A percentile compares a stretch with the other conserved stretches of the same genome.
These are phyloP conservation scores for Cicer arietinum DNA, from an alignment of 306 rosid genomes.

Conservation along the genomic window DNA sequence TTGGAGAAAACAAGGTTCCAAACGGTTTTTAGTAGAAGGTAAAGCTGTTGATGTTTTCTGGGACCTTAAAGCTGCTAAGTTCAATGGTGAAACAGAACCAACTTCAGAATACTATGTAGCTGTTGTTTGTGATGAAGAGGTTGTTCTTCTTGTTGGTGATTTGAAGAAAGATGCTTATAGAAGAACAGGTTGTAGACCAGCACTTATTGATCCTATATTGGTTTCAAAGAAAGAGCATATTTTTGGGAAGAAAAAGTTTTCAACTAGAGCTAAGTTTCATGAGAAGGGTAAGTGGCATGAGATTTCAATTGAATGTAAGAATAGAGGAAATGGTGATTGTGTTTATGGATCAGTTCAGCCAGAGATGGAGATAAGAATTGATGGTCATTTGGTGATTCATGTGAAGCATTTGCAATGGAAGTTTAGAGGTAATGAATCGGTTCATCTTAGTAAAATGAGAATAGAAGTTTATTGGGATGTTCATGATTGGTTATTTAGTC, in stretches of 20 bases:
- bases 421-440: constrained; percentile 84
- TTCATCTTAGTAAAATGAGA: constrained; percentile 73
- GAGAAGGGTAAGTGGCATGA: constrained; percentile 78
- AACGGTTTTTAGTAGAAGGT: constrained; percentile 62
- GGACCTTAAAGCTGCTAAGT: constrained; percentile 84
- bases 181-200: constrained; percentile 77
- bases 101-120: constrained; percentile 81
- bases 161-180: constrained; percentile 76
- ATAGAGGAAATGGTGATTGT: constrained; percentile 30
- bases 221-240: constrained; percentile 80
- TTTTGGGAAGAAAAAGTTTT: constrained; percentile 76
- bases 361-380: constrained; percentile 89
- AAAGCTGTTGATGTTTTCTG: constrained; percentile 66
- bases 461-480: constrained; percentile 92
- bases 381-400: constrained; percentile 75
- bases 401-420: constrained; percentile 93
- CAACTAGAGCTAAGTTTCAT: constrained; percentile 75
- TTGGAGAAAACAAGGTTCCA: constrained; percentile 87
- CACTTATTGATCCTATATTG: constrained; percentile 76
- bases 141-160: constrained; percentile 82
- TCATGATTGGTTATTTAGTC: constrained; percentile 88
- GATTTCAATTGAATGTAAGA: constrained; percentile 79
- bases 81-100: constrained; percentile 81
- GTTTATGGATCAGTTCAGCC: constrained; percentile 58
- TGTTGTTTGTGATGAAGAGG: constrained; percentile 79